Evolutionary conservation across 2,329 filamentous ascomycete species (phyloP).

Genomic region (Aspergillus persii): DNA sequence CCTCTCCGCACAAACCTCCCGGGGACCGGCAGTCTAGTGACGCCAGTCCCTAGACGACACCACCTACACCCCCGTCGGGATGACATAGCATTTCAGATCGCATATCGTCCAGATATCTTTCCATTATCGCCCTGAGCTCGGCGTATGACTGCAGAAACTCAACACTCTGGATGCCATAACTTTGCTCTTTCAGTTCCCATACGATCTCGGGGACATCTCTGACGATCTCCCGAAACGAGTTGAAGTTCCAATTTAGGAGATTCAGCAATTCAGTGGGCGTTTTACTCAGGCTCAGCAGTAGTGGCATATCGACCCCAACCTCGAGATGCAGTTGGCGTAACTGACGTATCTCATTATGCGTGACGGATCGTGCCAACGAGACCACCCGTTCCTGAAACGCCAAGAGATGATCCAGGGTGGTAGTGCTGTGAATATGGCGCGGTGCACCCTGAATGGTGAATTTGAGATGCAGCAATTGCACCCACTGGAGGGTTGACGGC

Average conservation of each 20-base stretch:
- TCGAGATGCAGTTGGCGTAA: conserved; percentile 1
- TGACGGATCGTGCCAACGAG: not conserved
- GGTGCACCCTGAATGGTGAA: conserved; percentile 10
- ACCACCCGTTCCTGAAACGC: conserved; percentile 6
- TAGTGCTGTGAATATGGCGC: conserved; percentile 1
- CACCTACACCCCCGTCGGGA: not conserved
- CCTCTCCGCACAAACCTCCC: too few relatives aligned
- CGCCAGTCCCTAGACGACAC: not conserved
- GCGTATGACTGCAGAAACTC: conserved; percentile 8
- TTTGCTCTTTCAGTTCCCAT: conserved; percentile 10
- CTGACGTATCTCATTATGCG: not conserved
- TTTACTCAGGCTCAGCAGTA: conserved; percentile 13
- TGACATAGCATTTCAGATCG: conserved; percentile 6
- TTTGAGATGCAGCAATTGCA: conserved; percentile 4
- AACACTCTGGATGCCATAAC: conserved; percentile 10
- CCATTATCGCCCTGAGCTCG: not conserved
- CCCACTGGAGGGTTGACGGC: conserved; percentile 7
- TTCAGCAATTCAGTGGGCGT: conserved; percentile 9
- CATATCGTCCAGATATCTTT: conserved; percentile 7
- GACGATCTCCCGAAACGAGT: conserved; percentile 1
- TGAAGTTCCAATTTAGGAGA: conserved; percentile 8
- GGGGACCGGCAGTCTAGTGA: not conserved
- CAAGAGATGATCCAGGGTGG: conserved; percentile 5
- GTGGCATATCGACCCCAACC: conserved; percentile 8
- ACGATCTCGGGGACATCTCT: not conserved